These are phyloP conservation scores for Agaricus subrufescens DNA, from an alignment of 768 basidiomycete genomes.

Conservation along the genomic window DNA sequence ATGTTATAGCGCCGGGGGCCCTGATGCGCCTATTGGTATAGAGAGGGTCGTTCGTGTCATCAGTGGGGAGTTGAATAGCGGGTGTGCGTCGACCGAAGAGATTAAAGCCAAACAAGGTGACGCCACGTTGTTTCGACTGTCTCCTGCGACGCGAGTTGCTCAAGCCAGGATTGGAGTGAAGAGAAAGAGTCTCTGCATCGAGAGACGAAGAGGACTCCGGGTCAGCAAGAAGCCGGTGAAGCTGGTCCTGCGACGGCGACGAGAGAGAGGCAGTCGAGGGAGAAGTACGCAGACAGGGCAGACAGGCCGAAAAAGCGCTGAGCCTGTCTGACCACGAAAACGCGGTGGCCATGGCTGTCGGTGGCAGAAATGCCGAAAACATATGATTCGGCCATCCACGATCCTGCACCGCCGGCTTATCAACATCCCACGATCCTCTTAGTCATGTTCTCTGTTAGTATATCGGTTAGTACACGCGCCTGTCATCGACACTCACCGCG, in stretches of 20 bases:
- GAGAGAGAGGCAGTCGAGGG: constrained; percentile 20
- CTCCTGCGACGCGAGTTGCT: constrained; percentile 5
- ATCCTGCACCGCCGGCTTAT: neutral
- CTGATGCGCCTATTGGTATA: constrained; percentile 8
- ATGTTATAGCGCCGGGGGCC: neutral
- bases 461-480: constrained; percentile 3
- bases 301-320: constrained; percentile 43
- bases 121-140: constrained; percentile 26
- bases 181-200: constrained; percentile 59
- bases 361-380: neutral
- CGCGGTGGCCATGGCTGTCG: constrained; percentile 23
- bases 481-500: neutral
- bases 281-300: constrained; percentile 13
- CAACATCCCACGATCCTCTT: neutral
- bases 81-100: constrained; percentile 53
- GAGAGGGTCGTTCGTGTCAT: constrained; percentile 32
- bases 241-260: constrained; percentile 26
- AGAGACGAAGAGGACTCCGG: constrained; percentile 23
- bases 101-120: constrained; percentile 62
- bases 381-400: neutral
- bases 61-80: constrained; percentile 59
- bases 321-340: constrained; percentile 62
- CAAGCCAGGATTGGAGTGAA: constrained; percentile 55
- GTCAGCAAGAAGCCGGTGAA: constrained; percentile 31
- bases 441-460: constrained; percentile 2